Conservation (phyloP, 768 basidiomycete genomes). For the Serpula lacrymans region DNA sequence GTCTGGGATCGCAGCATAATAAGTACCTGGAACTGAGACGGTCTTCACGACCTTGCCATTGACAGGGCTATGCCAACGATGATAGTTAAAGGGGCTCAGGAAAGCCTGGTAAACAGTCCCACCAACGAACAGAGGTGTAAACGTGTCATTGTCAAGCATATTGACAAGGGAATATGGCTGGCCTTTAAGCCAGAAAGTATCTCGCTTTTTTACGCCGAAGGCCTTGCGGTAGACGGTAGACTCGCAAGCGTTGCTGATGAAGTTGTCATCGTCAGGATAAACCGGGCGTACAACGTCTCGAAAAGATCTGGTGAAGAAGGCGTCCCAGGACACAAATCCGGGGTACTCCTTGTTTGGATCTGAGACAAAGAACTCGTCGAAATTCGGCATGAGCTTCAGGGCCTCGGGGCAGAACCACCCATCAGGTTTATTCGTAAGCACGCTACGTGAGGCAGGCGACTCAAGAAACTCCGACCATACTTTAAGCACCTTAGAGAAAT, state of each 20-base stretch:
- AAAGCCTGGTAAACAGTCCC: constrained; percentile 58
- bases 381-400: constrained; percentile 21
- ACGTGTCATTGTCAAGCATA: constrained; percentile 45
- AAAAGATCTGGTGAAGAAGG: constrained; percentile 51
- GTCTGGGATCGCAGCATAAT: constrained; percentile 39
- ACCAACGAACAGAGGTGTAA: constrained; percentile 41
- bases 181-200: constrained; percentile 60
- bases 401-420: constrained; percentile 31
- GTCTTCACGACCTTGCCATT: constrained; percentile 39
- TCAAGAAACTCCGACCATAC: too few relatives aligned
- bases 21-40: constrained; percentile 47
- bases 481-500: too few relatives aligned
- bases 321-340: constrained; percentile 50
- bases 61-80: constrained; percentile 63
- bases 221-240: constrained; percentile 43
- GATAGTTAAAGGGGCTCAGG: constrained; percentile 52
- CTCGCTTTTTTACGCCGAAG: constrained; percentile 34
- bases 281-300: constrained; percentile 40
- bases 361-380: constrained; percentile 38
- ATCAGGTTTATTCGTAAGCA: constrained; percentile 21
- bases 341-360: constrained; percentile 36
- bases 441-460: constrained; percentile 26
- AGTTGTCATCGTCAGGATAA: constrained; percentile 17
- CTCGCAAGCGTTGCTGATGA: constrained; percentile 54
- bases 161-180: constrained; percentile 57